A percentile compares a stretch with the other conserved stretches of the same genome.
These are phyloP conservation scores for Tetrahymena thermophila DNA, from an alignment of 73 alveolate species.

Conservation along the genomic window DNA sequence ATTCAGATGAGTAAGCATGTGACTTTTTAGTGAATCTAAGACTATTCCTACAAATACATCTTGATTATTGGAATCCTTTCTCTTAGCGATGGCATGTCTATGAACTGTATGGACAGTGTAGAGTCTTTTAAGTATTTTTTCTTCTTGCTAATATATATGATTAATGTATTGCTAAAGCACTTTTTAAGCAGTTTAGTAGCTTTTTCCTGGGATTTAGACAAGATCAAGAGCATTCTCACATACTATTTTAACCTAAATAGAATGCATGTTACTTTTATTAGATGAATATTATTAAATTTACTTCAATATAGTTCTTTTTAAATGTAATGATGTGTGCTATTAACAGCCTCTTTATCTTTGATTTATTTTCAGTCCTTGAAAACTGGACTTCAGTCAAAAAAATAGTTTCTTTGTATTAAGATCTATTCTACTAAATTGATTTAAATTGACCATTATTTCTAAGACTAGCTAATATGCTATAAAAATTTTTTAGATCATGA, in stretches of 20 bases:
- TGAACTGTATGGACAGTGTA: not conserved
- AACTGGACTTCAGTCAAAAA: not conserved
- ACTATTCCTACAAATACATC: not conserved
- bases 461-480: not conserved
- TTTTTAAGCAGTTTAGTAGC: not conserved
- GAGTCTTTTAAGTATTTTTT: not conserved
- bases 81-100: not conserved
- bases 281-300: too few species aligned
- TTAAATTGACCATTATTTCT: not conserved
- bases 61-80: not conserved
- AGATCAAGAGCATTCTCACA: not conserved
- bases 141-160: not conserved
- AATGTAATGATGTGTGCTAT: not conserved
- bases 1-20: not conserved
- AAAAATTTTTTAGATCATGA: not conserved
- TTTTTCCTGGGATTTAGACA: not conserved
- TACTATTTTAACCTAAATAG: not conserved
- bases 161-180: not conserved
- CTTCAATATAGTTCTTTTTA: not conserved
- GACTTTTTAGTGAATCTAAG: not conserved
- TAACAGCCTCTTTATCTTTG: not conserved
- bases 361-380: not conserved
- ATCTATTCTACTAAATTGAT: not conserved
- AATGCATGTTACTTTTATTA: too few species aligned
- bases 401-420: not conserved